phyloP scores from a whole-genome alignment of 192 early-diverging fungal species.

The Mortierella antarctica region DNA sequence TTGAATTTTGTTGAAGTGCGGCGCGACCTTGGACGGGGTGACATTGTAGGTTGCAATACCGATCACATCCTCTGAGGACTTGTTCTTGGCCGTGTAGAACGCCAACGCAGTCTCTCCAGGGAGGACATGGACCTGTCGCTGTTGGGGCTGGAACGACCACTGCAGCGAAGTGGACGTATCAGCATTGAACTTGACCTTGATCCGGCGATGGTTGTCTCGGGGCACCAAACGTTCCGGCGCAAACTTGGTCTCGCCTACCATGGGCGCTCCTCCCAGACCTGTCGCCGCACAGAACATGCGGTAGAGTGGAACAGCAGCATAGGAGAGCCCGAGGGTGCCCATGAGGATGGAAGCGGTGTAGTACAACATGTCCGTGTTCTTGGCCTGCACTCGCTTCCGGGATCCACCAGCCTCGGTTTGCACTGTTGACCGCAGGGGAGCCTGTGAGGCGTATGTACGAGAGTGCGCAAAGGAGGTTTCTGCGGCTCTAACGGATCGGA shows the following conservation, averaged over 20 bases:
- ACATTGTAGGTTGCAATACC: conserved; percentile 98
- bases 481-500: too few species aligned
- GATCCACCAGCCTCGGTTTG: conserved; percentile 31
- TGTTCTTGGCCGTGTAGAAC: conserved; percentile 95
- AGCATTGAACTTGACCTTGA: conserved; percentile 77
- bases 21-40: conserved; percentile 89
- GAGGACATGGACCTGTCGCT: conserved; percentile 85
- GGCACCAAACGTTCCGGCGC: conserved; percentile 74
- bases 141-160: conserved; percentile 93
- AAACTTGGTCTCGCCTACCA: conserved; percentile 74
- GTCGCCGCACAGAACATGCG: conserved; percentile 94
- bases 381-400: conserved; percentile 21
- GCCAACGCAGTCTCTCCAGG: conserved; percentile 97
- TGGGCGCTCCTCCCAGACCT: conserved; percentile 91
- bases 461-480: not conserved
- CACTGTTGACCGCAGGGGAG: not conserved
- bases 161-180: conserved; percentile 82
- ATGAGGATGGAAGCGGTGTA: conserved; percentile 89
- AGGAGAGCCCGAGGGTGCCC: conserved; percentile 84
- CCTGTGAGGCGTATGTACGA: conserved; percentile 4
- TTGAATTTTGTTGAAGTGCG: conserved; percentile 99
- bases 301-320: conserved; percentile 96
- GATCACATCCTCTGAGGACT: conserved; percentile 86
- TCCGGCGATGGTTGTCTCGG: conserved; percentile 66
- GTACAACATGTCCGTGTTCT: conserved; percentile 57